phyloP scores from a whole-genome alignment of 2,329 filamentous ascomycete species.

The Beauveria sp. region DNA sequence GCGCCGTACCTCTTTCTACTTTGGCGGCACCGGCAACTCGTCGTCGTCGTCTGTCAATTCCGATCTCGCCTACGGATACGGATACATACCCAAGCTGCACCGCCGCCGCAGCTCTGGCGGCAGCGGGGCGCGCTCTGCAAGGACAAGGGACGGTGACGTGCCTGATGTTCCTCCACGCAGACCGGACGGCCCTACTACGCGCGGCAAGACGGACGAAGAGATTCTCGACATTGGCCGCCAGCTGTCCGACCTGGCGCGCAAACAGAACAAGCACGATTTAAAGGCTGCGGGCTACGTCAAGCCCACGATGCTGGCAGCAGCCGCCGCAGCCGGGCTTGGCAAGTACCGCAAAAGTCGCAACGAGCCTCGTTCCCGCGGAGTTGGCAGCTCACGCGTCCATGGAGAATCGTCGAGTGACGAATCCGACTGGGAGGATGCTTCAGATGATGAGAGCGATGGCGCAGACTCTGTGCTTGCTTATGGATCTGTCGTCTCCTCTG shows the following conservation, averaged over 20 bases:
- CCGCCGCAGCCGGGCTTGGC: constrained; percentile 31
- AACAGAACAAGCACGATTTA: constrained; percentile 43
- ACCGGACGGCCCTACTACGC: not conserved
- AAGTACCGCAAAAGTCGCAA: constrained; percentile 33
- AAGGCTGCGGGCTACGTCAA: constrained; percentile 28
- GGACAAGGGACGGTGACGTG: not conserved
- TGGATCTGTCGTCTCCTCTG: constrained; percentile 21
- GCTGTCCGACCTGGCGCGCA: constrained; percentile 44
- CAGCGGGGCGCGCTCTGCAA: not conserved
- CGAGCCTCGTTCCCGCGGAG: constrained; percentile 25
- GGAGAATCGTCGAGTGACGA: constrained; percentile 36
- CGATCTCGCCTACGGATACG: constrained; percentile 60
- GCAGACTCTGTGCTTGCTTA: constrained; percentile 35
- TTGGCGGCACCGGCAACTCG: constrained; percentile 41
- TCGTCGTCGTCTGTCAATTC: constrained; percentile 62
- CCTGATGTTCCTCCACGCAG: not conserved
- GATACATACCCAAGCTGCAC: constrained; percentile 40
- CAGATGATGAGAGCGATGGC: constrained; percentile 36
- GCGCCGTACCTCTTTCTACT: constrained; percentile 31
- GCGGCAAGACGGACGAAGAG: constrained; percentile 46
- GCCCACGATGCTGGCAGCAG: constrained; percentile 24
- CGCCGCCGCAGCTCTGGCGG: constrained; percentile 16
- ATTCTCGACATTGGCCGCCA: constrained; percentile 48
- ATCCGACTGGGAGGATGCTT: constrained; percentile 51
- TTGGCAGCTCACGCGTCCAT: constrained; percentile 33